These are phyloP conservation scores for Talaromyces albobiverticillius DNA, from an alignment of 2,329 filamentous ascomycete species.

Conservation along the genomic window DNA sequence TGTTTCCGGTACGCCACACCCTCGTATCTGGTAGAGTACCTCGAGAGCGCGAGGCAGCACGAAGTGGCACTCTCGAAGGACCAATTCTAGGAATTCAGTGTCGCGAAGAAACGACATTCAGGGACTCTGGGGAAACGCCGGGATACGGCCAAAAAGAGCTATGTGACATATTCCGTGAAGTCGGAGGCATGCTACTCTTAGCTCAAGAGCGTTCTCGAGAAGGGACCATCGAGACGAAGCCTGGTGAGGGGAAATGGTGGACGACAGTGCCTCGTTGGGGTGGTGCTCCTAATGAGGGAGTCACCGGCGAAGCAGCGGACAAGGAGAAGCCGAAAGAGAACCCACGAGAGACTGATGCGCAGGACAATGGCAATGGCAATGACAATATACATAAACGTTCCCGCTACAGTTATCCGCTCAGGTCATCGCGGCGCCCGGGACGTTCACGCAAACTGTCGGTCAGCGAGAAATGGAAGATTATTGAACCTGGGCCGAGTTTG, in stretches of 20 bases:
- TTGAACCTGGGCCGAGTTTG: conserved; percentile 49
- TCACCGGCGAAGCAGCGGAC: conserved; percentile 28
- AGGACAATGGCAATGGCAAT: conserved; percentile 14
- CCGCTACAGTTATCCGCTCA: conserved; percentile 32
- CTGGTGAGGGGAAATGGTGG: conserved; percentile 61
- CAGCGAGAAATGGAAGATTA: conserved; percentile 52
- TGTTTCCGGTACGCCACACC: conserved; percentile 57
- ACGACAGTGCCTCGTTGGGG: conserved; percentile 56
- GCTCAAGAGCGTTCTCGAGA: conserved; percentile 61
- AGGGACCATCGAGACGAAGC: conserved; percentile 47
- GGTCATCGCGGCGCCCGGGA: conserved; percentile 30
- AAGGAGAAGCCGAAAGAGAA: conserved; percentile 21
- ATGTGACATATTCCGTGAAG: conserved; percentile 57
- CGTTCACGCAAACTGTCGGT: conserved; percentile 43
- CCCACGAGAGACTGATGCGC: conserved; percentile 21
- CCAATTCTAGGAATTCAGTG: conserved; percentile 57
- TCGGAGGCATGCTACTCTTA: conserved; percentile 55
- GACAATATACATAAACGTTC: conserved; percentile 38
- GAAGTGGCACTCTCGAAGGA: conserved; percentile 56
- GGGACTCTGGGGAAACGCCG: conserved; percentile 25
- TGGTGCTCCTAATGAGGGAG: conserved; percentile 41
- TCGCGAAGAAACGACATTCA: conserved; percentile 55
- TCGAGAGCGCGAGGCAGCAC: conserved; percentile 50
- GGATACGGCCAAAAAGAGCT: conserved; percentile 36
- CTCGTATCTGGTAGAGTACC: conserved; percentile 54